Evolutionary conservation across 306 rosid species (phyloP).

Genomic region (Alnus rubra): DNA sequence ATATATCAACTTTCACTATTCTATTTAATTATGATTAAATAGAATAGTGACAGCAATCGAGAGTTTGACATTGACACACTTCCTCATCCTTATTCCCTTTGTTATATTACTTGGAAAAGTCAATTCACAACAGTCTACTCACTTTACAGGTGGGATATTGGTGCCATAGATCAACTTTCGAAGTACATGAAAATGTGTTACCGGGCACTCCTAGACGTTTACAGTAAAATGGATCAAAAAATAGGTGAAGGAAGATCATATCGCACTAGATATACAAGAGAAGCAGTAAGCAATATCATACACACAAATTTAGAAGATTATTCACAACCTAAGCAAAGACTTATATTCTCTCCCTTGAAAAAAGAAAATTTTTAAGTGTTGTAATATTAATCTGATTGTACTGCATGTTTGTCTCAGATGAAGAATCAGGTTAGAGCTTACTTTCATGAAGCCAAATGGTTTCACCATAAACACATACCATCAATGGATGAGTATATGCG

Average conservation of each 20-base stretch:
- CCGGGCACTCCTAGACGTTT: slow-evolving; percentile 8
- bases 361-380: no score
- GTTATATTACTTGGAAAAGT: background rate
- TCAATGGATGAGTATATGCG: slow-evolving; percentile 36
- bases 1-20: no score
- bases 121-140: no score
- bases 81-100: background rate
- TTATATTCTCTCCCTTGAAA: no score
- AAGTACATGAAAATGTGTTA: slow-evolving; percentile 13
- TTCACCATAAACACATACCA: slow-evolving; percentile 33
- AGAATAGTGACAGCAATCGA: no score
- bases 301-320: background rate
- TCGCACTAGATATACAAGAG: slow-evolving; percentile 20
- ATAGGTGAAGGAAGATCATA: slow-evolving; percentile 21
- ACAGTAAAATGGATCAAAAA: slow-evolving; percentile 30
- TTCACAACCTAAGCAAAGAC: background rate
- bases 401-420: background rate
- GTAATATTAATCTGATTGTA: background rate
- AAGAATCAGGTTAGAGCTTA: slow-evolving; percentile 14
- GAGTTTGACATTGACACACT: slow-evolving; percentile 27
- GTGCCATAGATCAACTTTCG: slow-evolving; percentile 1
- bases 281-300: slow-evolving; percentile 12
- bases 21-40: no score
- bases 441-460: slow-evolving; percentile 41
- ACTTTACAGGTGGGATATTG: slow-evolving; percentile 9